Conservation (phyloP, 192 early-diverging fungal genomes). For the Backusella psychrophila region DNA sequence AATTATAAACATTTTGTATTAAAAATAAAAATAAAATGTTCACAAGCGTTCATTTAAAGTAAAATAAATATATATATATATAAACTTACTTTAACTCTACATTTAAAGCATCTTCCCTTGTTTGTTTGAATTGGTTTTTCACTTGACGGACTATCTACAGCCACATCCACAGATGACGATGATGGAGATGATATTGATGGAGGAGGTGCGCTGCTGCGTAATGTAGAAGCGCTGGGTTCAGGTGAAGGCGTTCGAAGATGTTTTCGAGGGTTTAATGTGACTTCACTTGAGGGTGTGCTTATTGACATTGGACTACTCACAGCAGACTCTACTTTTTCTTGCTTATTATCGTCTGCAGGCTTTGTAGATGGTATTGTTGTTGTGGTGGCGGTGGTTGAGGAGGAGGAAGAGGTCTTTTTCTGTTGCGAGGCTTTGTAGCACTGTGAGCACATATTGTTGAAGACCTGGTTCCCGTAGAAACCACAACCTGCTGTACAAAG, state of each 20-base stretch:
- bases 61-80: not conserved
- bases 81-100: conserved; percentile 56
- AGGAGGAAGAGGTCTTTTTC: conserved; percentile 16
- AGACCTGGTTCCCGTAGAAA: conserved; percentile 69
- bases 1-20: conserved; percentile 10
- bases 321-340: not conserved
- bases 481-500: conserved; percentile 67
- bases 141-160: conserved; percentile 22
- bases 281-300: not conserved
- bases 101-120: conserved; percentile 69
- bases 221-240: not conserved
- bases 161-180: conserved; percentile 23
- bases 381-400: not conserved
- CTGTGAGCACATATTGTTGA: conserved; percentile 73
- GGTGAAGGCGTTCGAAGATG: conserved; percentile 14
- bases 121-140: conserved; percentile 60
- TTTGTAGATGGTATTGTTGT: not conserved
- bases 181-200: conserved; percentile 31
- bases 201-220: conserved; percentile 7
- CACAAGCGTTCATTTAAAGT: conserved; percentile 1
- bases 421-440: conserved; percentile 56
- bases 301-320: not conserved
- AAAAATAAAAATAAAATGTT: not conserved
- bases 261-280: conserved; percentile 8
- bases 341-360: not conserved